Conservation (phyloP, 192 early-diverging fungal species). For the Coemansia reversa region DNA sequence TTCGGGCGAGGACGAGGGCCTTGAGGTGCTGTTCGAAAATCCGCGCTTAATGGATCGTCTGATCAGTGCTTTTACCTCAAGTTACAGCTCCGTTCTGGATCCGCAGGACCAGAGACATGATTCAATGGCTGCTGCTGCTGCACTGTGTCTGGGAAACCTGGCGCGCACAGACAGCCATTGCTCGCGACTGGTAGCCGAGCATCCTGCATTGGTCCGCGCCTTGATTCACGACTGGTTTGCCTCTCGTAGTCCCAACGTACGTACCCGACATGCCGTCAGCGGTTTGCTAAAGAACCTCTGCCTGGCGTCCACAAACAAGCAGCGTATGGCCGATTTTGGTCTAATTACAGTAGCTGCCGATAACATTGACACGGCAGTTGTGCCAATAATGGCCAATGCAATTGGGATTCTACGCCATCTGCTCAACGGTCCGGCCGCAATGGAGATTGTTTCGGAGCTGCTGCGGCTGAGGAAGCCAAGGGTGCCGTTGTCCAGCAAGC, state of each 20-base stretch:
- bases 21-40: conserved; percentile 32
- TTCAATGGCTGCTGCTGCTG: conserved; percentile 51
- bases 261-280: conserved; percentile 60
- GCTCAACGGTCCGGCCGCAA: conserved; percentile 4
- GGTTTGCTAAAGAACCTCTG: conserved; percentile 70
- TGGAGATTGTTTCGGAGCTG: conserved; percentile 6
- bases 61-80: conserved; percentile 15
- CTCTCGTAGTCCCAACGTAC: conserved; percentile 44
- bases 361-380: conserved; percentile 36
- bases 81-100: conserved; percentile 1
- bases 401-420: conserved; percentile 48
- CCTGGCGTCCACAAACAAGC: conserved; percentile 47
- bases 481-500: neutral
- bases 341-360: conserved; percentile 13
- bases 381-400: conserved; percentile 47
- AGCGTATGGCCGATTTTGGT: conserved; percentile 20
- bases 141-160: conserved; percentile 68
- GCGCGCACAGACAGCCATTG: conserved; percentile 71
- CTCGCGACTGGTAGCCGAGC: conserved; percentile 58
- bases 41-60: conserved; percentile 16
- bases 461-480: neutral
- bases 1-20: conserved; percentile 45
- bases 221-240: conserved; percentile 58
- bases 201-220: conserved; percentile 51
- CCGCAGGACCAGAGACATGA: conserved; percentile 6